Percentiles rank a stretch among this genome's conserved stretches.
Conservation (phyloP, 305 asterid species). For the Plantago lanceolata region DNA sequence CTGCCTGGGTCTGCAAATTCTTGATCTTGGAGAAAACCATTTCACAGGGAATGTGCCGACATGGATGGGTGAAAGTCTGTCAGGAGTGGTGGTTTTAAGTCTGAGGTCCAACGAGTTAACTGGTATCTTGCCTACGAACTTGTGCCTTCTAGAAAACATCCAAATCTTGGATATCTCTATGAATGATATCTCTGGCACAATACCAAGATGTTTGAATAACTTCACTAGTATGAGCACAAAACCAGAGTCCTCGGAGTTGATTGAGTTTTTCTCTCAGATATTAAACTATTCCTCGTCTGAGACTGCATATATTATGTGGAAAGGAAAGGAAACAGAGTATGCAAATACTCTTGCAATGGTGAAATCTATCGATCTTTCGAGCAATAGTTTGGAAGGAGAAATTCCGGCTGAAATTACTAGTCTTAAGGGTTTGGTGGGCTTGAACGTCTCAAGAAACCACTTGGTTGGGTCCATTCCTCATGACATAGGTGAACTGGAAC, state of each 20-base stretch:
- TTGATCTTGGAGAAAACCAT: constrained; percentile 22
- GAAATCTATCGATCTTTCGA: constrained; percentile 29
- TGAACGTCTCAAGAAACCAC: constrained; percentile 32
- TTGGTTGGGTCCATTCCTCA: constrained; percentile 26
- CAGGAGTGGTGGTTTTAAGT: constrained; percentile 16
- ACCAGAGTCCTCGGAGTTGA: neutral
- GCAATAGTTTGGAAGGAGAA: constrained; percentile 27
- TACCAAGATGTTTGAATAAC: constrained; percentile 26
- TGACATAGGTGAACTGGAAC: constrained; percentile 17
- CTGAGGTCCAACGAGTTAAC: constrained; percentile 27
- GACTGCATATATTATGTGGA: constrained; percentile 23
- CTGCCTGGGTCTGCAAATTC: constrained; percentile 15
- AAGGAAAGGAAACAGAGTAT: constrained; percentile 24
- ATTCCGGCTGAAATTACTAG: constrained; percentile 20
- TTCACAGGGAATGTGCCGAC: constrained; percentile 28
- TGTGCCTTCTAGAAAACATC: constrained; percentile 25
- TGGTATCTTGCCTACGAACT: constrained; percentile 26
- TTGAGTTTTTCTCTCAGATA: constrained; percentile 4
- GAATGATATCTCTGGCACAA: constrained; percentile 25
- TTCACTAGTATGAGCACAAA: constrained; percentile 21
- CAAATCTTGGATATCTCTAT: constrained; percentile 28
- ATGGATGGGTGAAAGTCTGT: constrained; percentile 24
- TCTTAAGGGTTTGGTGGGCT: constrained; percentile 22
- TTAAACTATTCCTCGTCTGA: constrained; percentile 5
- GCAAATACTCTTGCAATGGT: constrained; percentile 21